Base-by-base conservation (phyloP, 1,284 basidiomycete species). In the Anthracocystis walkeri region DNA sequence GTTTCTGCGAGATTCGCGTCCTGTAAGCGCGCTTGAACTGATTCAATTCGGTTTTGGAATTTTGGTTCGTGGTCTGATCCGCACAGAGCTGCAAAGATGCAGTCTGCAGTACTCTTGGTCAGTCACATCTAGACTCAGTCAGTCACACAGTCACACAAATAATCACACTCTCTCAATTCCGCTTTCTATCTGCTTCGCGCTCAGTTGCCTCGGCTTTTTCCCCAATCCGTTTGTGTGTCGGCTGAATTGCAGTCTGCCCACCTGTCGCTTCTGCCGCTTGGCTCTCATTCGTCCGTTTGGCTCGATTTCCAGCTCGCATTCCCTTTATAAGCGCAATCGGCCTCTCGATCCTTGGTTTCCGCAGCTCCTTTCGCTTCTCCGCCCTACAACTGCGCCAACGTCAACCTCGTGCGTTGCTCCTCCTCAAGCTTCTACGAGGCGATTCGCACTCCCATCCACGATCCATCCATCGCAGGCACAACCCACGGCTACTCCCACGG, bases 271-370 rank as follows among this genome's bases (percentile, higher is more conserved):
- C 46, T 29, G 29, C 16, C 27, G 16, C 46, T 29, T 25, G 18
- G 16, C 27, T 11, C 33, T 40, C 50, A 52, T 52, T 52, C 50
- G 35, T 52, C 50, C 20, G 50, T 25, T 45, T 35, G 29, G 31
- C 33, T 52, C 23, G 35, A 40, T 40, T 38, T 40, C 33, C 51
- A 38, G 38, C 35, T 33, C 23, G 12, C 12, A 18, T 23, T 27
- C 46, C 52, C 64, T 49, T 56, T 66, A 56, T 60, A 66, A 57
- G 60, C 53, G 58, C 64, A 52, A 66, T 60, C 58, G 41, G 42
- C 12, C 53, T 18, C 31, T 33, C 27, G 20, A 29, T 35, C 18
- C 53, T 60, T 46, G 52, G 58, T 51, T 59, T n/a, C 52, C 42
- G 57, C 8, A 31, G 48, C 31, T 35, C 64, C 52, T 52, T 56